Conservation (phyloP, 768 basidiomycete species). For the Amanita rubescens region DNA sequence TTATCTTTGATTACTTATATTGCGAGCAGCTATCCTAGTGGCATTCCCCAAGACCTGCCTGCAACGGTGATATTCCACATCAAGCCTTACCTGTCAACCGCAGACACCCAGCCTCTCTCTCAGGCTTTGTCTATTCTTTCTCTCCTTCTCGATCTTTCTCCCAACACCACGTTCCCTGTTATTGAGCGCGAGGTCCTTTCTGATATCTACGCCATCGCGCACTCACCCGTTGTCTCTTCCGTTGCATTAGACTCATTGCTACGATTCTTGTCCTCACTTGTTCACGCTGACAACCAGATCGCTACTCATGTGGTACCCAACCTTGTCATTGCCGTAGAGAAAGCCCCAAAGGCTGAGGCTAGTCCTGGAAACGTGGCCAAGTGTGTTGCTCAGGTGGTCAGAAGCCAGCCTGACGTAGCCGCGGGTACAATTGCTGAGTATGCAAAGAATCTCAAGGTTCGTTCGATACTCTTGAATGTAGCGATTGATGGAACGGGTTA, state of each 20-base stretch:
- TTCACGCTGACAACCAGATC: conserved; percentile 76
- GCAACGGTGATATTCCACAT: conserved; percentile 63
- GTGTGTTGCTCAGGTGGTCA: conserved; percentile 79
- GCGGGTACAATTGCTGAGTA: conserved; percentile 84
- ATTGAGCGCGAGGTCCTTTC: conserved; percentile 64
- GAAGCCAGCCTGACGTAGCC: conserved; percentile 58
- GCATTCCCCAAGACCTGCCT: conserved; percentile 51
- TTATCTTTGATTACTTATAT: not conserved
- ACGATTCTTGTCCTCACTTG: conserved; percentile 75
- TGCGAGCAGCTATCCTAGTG: conserved; percentile 28
- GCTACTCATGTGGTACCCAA: conserved; percentile 77
- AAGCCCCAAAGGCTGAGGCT: conserved; percentile 49
- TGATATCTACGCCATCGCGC: conserved; percentile 62
- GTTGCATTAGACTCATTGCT: conserved; percentile 76
- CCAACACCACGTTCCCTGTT: conserved; percentile 61
- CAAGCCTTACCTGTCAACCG: conserved; percentile 62
- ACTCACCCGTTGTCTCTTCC: conserved; percentile 74
- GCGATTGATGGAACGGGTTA: not conserved
- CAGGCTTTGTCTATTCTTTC: conserved; percentile 62
- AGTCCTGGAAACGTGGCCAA: conserved; percentile 71
- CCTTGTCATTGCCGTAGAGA: conserved; percentile 60
- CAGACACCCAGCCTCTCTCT: conserved; percentile 74
- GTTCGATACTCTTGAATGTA: conserved; percentile 6
- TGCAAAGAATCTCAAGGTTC: conserved; percentile 71
- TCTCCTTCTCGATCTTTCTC: conserved; percentile 61